Evolutionary conservation across 441 rosid genomes (phyloP), one percentile per base, ranked within the genome.

Genomic region (Iberis amara): DNA sequence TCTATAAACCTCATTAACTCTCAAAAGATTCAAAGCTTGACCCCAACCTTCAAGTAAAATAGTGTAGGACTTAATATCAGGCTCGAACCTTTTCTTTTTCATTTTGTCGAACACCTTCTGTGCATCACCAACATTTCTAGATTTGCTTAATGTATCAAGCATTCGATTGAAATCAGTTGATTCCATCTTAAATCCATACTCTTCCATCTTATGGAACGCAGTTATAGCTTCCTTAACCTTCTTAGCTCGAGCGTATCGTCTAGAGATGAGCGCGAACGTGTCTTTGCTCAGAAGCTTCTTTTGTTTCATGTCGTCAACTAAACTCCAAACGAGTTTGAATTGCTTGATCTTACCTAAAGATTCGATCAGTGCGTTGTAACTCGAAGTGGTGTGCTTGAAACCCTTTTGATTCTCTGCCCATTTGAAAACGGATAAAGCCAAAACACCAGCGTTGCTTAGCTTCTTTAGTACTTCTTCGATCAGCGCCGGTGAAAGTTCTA

Each of bases 1-100:
- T 54, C 73, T 58, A 11, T 79, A 78, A 41, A 78, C 87, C 65
- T 86, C 91, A 37, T 74, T 71, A 42, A 86, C 54, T 47, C 79
- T 79, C 71, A 69, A 64, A 52, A 82, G 64, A 65, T 82, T 76
- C 63, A 55, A 68, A 62, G 74, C 88, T 52, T 73, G 80, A 32
- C 95, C 89, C 91, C 95, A 89, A n/a, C 97, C 89, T 71, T 86
- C 86, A 11, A 86, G 75, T 63, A 86, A 66, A 66, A 86, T 86
- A 5, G 96, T 75, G 26, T 73, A 80, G 0, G 89, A 75, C 77
- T 82, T 84, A 3, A 84, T 59, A 70, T 84, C 86, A 23, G 87
- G 79, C 14, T 37, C 48, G 52, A 86, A 82, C 52, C 75, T 74
- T 50, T 62, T 84, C 54, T 66, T 82, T 39, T 75, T 82, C 84